Percentiles rank a stretch among this genome's conserved stretches.
Conservation (phyloP, 2,329 filamentous ascomycete genomes). For the Aspergillus persii region DNA sequence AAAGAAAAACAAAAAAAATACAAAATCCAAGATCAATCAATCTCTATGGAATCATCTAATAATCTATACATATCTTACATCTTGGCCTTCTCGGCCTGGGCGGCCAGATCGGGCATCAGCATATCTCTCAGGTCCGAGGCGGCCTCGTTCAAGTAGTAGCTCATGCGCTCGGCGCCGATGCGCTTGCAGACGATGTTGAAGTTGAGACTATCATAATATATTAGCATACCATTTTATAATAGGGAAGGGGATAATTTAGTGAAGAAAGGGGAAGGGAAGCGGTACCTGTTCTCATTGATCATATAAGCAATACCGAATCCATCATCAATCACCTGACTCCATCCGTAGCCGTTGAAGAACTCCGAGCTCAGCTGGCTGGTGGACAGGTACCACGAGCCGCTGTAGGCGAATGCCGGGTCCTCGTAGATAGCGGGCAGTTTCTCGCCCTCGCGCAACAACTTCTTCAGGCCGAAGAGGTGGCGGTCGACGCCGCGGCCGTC, state of each 20-base stretch:
- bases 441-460: conserved; percentile 76
- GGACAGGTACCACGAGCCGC: conserved; percentile 82
- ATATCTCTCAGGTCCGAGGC: conserved; percentile 86
- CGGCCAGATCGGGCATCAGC: conserved; percentile 68
- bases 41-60: not conserved
- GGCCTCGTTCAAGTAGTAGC: conserved; percentile 91
- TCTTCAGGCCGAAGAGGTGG: conserved; percentile 96
- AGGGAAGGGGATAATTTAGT: not conserved
- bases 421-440: conserved; percentile 78
- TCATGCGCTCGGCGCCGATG: conserved; percentile 87
- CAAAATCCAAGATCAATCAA: not conserved
- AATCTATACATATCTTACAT: conserved; percentile 54
- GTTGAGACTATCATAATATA: conserved; percentile 65
- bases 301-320: conserved; percentile 99
- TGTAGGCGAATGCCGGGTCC: conserved; percentile 84
- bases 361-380: conserved; percentile 89
- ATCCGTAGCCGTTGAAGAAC: conserved; percentile 98
- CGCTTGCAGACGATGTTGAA: conserved; percentile 98
- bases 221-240: conserved; percentile 9
- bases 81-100: conserved; percentile 78
- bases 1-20: no score
- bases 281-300: conserved; percentile 96
- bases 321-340: conserved; percentile 94
- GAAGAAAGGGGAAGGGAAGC: conserved; percentile 4
- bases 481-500: conserved; percentile 94